phyloP scores from a whole-genome alignment of 2,329 filamentous ascomycete genomes.

The Talaromyces rugulosus region DNA sequence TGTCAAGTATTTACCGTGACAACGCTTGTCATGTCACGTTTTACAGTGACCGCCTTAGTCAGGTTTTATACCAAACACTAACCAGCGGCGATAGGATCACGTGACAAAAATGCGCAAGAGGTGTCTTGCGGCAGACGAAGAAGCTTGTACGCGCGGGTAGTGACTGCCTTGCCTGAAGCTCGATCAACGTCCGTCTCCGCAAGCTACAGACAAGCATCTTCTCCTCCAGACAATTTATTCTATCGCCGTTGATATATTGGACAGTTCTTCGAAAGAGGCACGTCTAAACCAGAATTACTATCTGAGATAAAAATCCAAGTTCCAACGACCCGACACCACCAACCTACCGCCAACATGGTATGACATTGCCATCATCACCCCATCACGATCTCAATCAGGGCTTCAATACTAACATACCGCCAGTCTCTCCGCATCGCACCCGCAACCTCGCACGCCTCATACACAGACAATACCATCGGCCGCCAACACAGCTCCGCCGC shows the following conservation, averaged over 20 bases:
- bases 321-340: not conserved
- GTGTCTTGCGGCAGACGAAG: not conserved
- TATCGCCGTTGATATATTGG: not conserved
- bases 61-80: too few relatives aligned
- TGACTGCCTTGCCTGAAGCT: not conserved
- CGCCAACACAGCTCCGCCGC: constrained; percentile 34
- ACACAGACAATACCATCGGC: constrained; percentile 61
- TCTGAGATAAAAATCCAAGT: not conserved
- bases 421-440: constrained; percentile 91
- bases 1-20: too few relatives aligned
- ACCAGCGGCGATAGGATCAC: not conserved
- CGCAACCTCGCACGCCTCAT: constrained; percentile 59
- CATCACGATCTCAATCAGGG: not conserved
- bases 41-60: too few relatives aligned
- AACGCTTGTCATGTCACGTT: too few relatives aligned
- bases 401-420: constrained; percentile 1
- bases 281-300: not conserved
- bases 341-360: not conserved
- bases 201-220: not conserved
- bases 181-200: not conserved
- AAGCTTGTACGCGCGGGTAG: not conserved
- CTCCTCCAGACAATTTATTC: not conserved
- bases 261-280: too few relatives aligned
- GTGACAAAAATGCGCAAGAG: not conserved
- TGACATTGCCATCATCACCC: not conserved